Conservation (phyloP, 2,329 filamentous ascomycete genomes). For the Colletotrichum tamarilloi region DNA sequence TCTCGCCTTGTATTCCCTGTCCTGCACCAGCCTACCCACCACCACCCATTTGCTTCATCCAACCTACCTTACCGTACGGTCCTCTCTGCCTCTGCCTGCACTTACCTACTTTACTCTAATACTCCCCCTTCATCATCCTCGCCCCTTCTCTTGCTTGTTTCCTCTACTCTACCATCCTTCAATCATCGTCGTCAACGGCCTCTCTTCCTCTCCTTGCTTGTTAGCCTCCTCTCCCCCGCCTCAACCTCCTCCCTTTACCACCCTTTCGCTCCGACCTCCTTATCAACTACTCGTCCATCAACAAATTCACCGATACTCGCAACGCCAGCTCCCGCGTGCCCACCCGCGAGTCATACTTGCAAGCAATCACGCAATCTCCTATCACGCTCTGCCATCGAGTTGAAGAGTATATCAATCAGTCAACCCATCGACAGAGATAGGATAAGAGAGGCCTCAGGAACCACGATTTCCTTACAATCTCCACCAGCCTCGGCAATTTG, state of each 20-base stretch:
- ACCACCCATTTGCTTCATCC: conserved; percentile 32
- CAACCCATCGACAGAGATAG: conserved; percentile 33
- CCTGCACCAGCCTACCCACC: conserved; percentile 45
- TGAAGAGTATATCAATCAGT: conserved; percentile 5
- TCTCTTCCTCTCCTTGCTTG: conserved; percentile 37
- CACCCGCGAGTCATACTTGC: conserved; percentile 26
- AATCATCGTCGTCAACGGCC: conserved; percentile 30
- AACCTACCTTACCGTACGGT: conserved; percentile 36
- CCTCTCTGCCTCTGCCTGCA: conserved; percentile 26
- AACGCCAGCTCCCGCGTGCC: not conserved
- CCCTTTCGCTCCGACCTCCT: conserved; percentile 5
- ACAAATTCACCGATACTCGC: conserved; percentile 12
- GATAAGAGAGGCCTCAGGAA: conserved; percentile 33
- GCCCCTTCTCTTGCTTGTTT: not conserved
- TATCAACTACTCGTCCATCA: not conserved
- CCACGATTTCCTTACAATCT: conserved; percentile 4
- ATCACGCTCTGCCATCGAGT: conserved; percentile 21
- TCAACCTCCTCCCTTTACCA: conserved; percentile 30
- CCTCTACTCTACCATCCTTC: conserved; percentile 19
- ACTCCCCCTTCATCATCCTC: conserved; percentile 34
- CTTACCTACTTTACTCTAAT: conserved; percentile 39
- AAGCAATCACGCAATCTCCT: conserved; percentile 33
- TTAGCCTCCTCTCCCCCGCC: conserved; percentile 31
- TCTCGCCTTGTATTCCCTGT: conserved; percentile 44
- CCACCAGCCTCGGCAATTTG: conserved; percentile 3